Percentiles rank a stretch among this genome's conserved stretches.
phyloP scores from a whole-genome alignment of 768 basidiomycete species.

The Mycena polygramma region DNA sequence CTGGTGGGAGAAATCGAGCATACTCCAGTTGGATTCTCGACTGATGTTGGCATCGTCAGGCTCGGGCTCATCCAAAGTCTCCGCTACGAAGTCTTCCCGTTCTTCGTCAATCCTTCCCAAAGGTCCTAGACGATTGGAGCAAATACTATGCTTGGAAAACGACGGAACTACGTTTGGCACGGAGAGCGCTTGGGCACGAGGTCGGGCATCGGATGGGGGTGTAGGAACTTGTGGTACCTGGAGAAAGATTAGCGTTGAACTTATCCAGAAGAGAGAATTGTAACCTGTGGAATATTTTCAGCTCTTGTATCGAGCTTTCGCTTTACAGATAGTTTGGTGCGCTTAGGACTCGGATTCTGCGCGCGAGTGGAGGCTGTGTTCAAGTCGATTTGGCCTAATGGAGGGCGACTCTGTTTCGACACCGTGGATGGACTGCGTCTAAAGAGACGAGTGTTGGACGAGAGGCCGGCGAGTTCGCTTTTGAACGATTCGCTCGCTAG shows the following conservation, averaged over 20 bases:
- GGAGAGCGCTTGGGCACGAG: constrained; percentile 26
- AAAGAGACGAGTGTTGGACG: constrained; percentile 29
- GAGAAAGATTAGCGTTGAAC: not conserved
- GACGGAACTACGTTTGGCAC: constrained; percentile 35
- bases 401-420: constrained; percentile 29
- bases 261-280: not conserved
- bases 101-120: constrained; percentile 39
- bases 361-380: constrained; percentile 16
- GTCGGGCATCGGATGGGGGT: constrained; percentile 12
- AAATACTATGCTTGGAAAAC: constrained; percentile 39
- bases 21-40: constrained; percentile 31
- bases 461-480: constrained; percentile 37
- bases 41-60: constrained; percentile 6
- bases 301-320: constrained; percentile 6
- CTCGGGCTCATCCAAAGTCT: not conserved
- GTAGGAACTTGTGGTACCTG: constrained; percentile 8
- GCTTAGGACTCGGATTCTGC: not conserved
- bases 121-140: constrained; percentile 34
- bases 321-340: constrained; percentile 19
- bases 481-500: constrained; percentile 47
- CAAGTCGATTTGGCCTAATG: constrained; percentile 30
- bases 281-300: constrained; percentile 21
- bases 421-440: constrained; percentile 20
- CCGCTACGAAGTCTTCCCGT: constrained; percentile 23
- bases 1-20: constrained; percentile 28